These are phyloP conservation scores for Groenewaldozyma sp. DNA, from an alignment of 1,139 yeast species.

Conservation along the genomic window DNA sequence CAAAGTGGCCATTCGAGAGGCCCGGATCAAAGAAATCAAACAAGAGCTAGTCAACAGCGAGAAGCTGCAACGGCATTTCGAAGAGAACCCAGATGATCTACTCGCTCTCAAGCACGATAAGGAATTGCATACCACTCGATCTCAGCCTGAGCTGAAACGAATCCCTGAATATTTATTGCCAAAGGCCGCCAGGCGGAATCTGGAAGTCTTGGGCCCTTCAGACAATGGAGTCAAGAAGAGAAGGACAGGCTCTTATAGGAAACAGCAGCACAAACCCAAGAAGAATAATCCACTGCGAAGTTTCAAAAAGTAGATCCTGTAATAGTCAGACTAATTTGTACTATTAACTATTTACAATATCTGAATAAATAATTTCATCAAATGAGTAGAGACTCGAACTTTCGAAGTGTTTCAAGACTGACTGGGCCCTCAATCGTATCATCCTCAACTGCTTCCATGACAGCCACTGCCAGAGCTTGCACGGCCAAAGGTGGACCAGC, in stretches of 20 bases:
- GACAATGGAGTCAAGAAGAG: constrained; percentile 32
- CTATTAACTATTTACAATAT: neutral
- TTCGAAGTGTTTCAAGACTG: constrained; percentile 36
- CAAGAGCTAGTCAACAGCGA: constrained; percentile 83
- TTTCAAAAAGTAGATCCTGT: constrained; percentile 28
- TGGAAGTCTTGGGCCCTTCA: constrained; percentile 27
- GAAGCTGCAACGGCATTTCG: constrained; percentile 87
- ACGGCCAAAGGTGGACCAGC: constrained; percentile 45
- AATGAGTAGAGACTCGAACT: constrained; percentile 14
- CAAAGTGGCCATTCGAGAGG: constrained; percentile 81
- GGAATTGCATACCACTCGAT: constrained; percentile 73
- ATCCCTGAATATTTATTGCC: constrained; percentile 91
- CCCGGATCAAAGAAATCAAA: constrained; percentile 82
- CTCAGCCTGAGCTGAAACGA: constrained; percentile 78
- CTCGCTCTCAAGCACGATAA: constrained; percentile 84
- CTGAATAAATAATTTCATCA: neutral
- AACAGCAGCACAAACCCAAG: constrained; percentile 23
- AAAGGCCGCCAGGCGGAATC: constrained; percentile 33
- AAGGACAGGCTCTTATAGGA: constrained; percentile 7
- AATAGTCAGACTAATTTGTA: neutral
- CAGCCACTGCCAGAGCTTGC: constrained; percentile 54
- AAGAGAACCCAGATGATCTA: constrained; percentile 96
- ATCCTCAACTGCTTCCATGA: constrained; percentile 48
- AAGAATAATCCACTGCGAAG: constrained; percentile 62
- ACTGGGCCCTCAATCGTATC: constrained; percentile 48